phyloP scores from a whole-genome alignment of 371 early-diverging fungal species.

The Batrachochytrium dendrobatidis region DNA sequence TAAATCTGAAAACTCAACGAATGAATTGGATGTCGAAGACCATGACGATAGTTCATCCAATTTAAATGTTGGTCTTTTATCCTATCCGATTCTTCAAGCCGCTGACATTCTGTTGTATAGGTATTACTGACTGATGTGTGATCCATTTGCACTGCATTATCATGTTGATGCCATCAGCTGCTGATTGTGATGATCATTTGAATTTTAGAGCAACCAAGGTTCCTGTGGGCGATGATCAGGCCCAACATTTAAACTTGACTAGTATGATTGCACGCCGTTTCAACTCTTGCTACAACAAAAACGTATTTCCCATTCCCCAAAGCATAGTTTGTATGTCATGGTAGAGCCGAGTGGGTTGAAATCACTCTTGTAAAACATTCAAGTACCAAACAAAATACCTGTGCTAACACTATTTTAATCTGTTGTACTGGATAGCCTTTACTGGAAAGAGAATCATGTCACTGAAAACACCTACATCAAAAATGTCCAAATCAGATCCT shows the following conservation, averaged over 20 bases:
- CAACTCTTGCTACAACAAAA: constrained; percentile 57
- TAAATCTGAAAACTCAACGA: no score
- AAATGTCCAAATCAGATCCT: constrained; percentile 92
- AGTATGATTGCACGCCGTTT: constrained; percentile 65
- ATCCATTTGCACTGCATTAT: neutral
- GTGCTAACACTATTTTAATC: no score
- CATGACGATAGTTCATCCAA: neutral
- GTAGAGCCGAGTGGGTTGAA: no score
- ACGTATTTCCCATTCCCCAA: constrained; percentile 61
- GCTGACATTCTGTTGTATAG: constrained; percentile 87
- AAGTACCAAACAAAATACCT: no score
- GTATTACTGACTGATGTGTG: constrained; percentile 9
- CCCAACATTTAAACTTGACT: constrained; percentile 85
- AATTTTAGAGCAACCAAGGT: constrained; percentile 68
- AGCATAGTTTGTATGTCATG: constrained; percentile 52
- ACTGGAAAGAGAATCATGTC: constrained; percentile 78
- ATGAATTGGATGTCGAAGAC: no score
- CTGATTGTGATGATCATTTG: neutral
- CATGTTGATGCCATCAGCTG: neutral
- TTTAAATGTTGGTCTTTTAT: constrained; percentile 69
- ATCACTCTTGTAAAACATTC: no score
- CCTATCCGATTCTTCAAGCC: constrained; percentile 90
- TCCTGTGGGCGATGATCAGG: constrained; percentile 91
- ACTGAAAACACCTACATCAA: constrained; percentile 61
- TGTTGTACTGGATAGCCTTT: no score